Evolutionary conservation across 768 basidiomycete species (phyloP), one percentile per base, ranked within the genome.

Genomic region (Hirschioporus abietinus): DNA sequence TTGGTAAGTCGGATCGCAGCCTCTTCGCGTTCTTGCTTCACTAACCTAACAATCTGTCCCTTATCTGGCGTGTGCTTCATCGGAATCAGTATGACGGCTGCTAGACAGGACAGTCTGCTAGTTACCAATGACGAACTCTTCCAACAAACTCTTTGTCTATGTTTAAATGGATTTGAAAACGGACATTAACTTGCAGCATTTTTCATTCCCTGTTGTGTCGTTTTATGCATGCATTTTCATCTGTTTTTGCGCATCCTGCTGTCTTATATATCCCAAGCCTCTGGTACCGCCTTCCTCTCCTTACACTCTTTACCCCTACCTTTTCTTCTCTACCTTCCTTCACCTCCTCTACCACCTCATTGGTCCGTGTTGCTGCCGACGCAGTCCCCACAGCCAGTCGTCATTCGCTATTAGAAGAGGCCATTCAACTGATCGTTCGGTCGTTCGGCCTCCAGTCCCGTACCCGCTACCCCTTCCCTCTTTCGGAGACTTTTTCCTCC

Each of bases 1-100:
- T 60, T 71, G 63, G 71, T 68, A 63, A 35, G 69, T 72, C 59
- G 24, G 3, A 2, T 20, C 42, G 42, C 58, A 66, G 26, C n/a
- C 27, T 62, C 24, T 25, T 18, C 59, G 59, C 61, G 65, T 58
- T 23, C 63, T 52, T 52, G 4, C 6, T 52, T 52, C 6, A 12
- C 42, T 52, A 30, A 30, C 30, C 20, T 5, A 52, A 5, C 15
- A 3, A 6, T 15, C 42, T 5, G 5, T 52, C 42, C 42, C 42
- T 20, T 52, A 8, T 8, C 8, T 30, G 30, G 8, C 30, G 30
- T 30, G 30, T 30, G 30, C 30, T 30, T 30, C 30, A 3, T 8
- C 30, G 2, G 30, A 30, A 30, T 15, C 12, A 52, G 42, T 52
- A 15, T 15, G 42, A 52, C 42, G 42, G 42, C 42, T 52, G 42